Evolutionary conservation across 2,329 filamentous ascomycete genomes (phyloP), one percentile per base, ranked within the genome.

Genomic region (Arthrinium phaeospermum): DNA sequence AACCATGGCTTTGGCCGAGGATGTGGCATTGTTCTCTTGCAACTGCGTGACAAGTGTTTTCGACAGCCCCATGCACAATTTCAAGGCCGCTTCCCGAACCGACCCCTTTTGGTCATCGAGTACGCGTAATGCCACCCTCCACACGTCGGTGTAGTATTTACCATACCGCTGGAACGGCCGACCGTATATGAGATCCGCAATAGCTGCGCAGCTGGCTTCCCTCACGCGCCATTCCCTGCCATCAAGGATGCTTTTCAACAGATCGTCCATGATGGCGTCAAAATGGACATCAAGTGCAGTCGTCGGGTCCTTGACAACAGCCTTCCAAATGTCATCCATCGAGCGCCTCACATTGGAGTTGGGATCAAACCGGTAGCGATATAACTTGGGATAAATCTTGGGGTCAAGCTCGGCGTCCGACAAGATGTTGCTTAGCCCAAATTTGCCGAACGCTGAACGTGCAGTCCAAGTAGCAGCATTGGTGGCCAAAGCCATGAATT

Each of bases 291-390:
- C 92, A 61, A 98, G 89, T 0, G 93, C 93, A 0, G 89, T 87
- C 24, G 90, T 91, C 1, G 94, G 90, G 77, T 98, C 95, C 79
- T 97, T 97, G 71, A 98, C 95, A n/a, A 99, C 85, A 0, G 96
- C 92, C 78, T 93, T 95, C 96, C 96, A 99, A 75, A 99, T 98
- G 74, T 97, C 94, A 72, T 97, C 95, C 96, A 99, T 99, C 0
- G 96, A 98, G 68, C 91, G 89, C 80, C 96, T 94, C 16, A 98
- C 96, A 75, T 97, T 98, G 1, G 91, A 88, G 79, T 98, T 98
- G 0, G 96, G 96, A 81, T 99, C 96, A 74, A 98, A 98, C 69
- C 95, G 89, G 82, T 98, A 99, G 68, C 96, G 90, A 82, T 93
- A 99, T 1, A 99, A 89, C 83, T 98, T 98, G 0, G 95, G 94